Conservation (phyloP, 1,139 yeast genomes). For the Debaryomyces sp. region DNA sequence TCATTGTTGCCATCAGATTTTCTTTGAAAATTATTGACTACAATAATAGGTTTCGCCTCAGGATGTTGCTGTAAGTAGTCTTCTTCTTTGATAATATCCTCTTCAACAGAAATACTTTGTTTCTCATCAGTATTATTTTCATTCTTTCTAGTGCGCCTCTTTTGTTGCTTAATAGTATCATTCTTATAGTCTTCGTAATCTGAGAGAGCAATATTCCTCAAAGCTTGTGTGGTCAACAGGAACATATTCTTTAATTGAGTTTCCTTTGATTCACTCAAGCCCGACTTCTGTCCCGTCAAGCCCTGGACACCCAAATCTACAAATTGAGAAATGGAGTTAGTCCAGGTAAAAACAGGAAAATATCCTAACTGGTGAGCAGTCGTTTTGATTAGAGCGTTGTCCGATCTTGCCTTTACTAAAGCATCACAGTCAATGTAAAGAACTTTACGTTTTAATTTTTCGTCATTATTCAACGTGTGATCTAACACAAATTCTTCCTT, state of each 20-base stretch:
- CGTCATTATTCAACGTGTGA: conserved; percentile 57
- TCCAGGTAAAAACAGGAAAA: conserved; percentile 93
- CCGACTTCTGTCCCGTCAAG: conserved; percentile 91
- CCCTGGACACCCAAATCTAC: conserved; percentile 88
- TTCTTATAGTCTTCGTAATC: conserved; percentile 38
- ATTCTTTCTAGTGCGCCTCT: conserved; percentile 21
- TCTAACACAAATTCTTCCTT: conserved; percentile 79
- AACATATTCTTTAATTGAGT: conserved; percentile 83
- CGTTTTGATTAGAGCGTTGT: conserved; percentile 63
- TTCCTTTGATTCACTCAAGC: conserved; percentile 84
- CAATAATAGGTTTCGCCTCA: conserved; percentile 83
- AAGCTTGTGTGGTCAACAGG: conserved; percentile 69
- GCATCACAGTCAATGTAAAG: conserved; percentile 79
- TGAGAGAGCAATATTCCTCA: conserved; percentile 63
- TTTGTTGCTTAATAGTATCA: conserved; percentile 25
- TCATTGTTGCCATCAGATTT: conserved; percentile 60
- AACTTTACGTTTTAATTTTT: conserved; percentile 50
- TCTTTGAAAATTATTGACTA: conserved; percentile 69
- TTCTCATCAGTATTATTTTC: conserved; percentile 9
- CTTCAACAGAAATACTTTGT: conserved; percentile 4
- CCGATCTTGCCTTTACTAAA: conserved; percentile 72
- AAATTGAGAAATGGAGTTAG: conserved; percentile 76
- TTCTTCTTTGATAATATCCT: conserved; percentile 58
- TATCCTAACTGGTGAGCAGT: conserved; percentile 84
- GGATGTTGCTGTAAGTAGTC: conserved; percentile 87